Percentiles rank a stretch among this genome's conserved stretches.
phyloP scores from a whole-genome alignment of 306 rosid species.

The Sicyos edulis region DNA sequence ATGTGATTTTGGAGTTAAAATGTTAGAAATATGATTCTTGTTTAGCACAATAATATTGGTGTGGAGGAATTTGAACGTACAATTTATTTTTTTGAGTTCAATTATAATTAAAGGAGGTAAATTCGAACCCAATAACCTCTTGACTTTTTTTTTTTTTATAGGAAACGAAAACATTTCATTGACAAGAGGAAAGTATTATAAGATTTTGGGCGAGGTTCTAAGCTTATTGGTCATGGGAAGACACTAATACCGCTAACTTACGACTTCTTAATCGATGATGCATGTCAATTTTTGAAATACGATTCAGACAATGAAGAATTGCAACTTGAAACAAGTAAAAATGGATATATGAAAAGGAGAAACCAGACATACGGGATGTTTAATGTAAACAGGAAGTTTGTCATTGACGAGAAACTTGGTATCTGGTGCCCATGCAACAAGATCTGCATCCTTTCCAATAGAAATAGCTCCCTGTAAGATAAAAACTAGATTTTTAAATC shows the following conservation, averaged over 20 bases:
- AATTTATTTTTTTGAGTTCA: no score
- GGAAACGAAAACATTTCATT: no score
- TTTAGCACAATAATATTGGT: no score
- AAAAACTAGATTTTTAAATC: background rate
- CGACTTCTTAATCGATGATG: no score
- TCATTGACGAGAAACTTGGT: slow-evolving; percentile 53
- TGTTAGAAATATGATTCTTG: background rate
- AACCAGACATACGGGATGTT: slow-evolving; percentile 54
- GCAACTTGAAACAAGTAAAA: background rate
- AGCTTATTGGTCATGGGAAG: no score
- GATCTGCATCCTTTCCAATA: slow-evolving; percentile 74
- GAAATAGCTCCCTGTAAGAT: slow-evolving; percentile 62
- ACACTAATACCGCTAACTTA: no score
- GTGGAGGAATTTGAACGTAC: no score
- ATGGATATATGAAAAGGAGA: background rate
- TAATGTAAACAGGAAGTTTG: slow-evolving; percentile 45
- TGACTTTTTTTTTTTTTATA: no score
- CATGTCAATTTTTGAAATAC: background rate
- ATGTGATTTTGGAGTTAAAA: background rate
- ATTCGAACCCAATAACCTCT: no score
- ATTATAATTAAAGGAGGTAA: no score
- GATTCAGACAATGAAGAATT: background rate
- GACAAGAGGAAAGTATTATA: no score
- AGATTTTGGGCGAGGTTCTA: no score
- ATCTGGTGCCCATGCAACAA: slow-evolving; percentile 88